Base-by-base conservation (phyloP, 1,284 basidiomycete species). In the Sanghuangporus baumii region DNA sequence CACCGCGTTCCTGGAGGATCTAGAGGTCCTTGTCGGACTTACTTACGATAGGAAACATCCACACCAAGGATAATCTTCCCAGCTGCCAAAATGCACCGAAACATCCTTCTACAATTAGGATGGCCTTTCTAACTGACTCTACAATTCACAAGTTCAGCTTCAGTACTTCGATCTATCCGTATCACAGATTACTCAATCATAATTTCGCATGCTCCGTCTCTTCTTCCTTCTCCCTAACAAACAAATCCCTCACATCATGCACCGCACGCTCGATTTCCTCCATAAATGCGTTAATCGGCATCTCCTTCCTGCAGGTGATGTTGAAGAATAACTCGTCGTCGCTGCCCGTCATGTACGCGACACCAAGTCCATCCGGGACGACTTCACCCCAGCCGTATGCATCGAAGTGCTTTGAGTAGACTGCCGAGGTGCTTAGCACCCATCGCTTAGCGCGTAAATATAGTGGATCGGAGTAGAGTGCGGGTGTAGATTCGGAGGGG, bases 381-480 rank as follows among this genome's bases (percentile, higher is more conserved):
- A 94, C 85, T 78, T 92, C 91, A 59, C 91, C 92, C 88, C 90
- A 94, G 38, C 93, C 93, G 75, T 95, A 96, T 23, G 83, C 86
- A 54, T 80, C 80, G 70, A 96, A 88, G 70, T 89, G 84, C 66
- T 87, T 87, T 23, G 89, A 91, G 73, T 90, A 94, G 59, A 96
- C 83, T 23, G 93, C 90, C 47, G 89, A 93, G n/a, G 94, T 96
- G 71, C 89, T 91, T 63, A 93, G 74, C 4, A 83, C 82, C 90
- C 90, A 92, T 65, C 85, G 77, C 54, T 81, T 85, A 34, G 86
- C 83, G 9, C 88, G 80, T 63, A 78, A 75, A 70, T 84, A 86
- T 8, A 94, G 79, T 1, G 89, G 84, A 72, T 96, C 91, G 11
- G 77, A 73, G 74, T 88, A 94, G 43, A 96, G 67, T 2, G 76